These are phyloP conservation scores for Neurospora sp. DNA, from an alignment of 2,329 filamentous ascomycete species.

Conservation along the genomic window DNA sequence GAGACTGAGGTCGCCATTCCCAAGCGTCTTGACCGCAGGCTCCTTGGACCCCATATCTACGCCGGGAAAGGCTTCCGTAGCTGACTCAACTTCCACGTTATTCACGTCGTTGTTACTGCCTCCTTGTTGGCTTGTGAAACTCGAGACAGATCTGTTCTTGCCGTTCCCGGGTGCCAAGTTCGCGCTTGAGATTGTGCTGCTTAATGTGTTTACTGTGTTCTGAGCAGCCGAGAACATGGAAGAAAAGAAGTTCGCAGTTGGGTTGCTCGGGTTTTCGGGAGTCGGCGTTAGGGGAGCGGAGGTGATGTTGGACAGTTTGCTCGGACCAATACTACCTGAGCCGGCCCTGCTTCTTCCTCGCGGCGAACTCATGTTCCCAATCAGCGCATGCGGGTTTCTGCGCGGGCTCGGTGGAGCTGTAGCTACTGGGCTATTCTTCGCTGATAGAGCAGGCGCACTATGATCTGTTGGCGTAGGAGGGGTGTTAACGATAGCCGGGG, in stretches of 20 bases:
- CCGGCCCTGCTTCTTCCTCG: slow-evolving; percentile 40
- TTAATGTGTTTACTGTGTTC: slow-evolving; percentile 72
- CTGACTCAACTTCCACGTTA: slow-evolving; percentile 35
- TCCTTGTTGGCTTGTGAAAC: slow-evolving; percentile 23
- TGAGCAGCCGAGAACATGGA: slow-evolving; percentile 89
- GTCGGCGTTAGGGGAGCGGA: slow-evolving; percentile 67
- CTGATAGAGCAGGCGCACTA: slow-evolving; percentile 17
- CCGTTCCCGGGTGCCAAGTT: slow-evolving; percentile 44
- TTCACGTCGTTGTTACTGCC: slow-evolving; percentile 22
- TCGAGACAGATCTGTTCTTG: slow-evolving; percentile 26
- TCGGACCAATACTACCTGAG: slow-evolving; percentile 54
- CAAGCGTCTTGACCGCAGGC: slow-evolving; percentile 78
- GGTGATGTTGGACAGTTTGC: slow-evolving; percentile 75
- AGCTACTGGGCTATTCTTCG: slow-evolving; percentile 13
- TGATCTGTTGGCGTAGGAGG: slow-evolving; percentile 54
- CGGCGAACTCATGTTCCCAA: slow-evolving; percentile 66
- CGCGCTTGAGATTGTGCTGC: slow-evolving; percentile 62
- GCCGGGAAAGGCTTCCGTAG: slow-evolving; percentile 29
- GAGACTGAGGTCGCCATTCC: slow-evolving; percentile 78
- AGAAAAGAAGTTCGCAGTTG: slow-evolving; percentile 75
- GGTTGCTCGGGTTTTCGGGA: slow-evolving; percentile 50
- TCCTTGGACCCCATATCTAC: slow-evolving; percentile 48
- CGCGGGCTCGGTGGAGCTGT: slow-evolving; percentile 1
- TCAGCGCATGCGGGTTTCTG: slow-evolving; percentile 41
- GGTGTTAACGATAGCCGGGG: slow-evolving; percentile 54